phyloP scores from a whole-genome alignment of 352 stramenopile species.

The Phytophthora lateralis region DNA sequence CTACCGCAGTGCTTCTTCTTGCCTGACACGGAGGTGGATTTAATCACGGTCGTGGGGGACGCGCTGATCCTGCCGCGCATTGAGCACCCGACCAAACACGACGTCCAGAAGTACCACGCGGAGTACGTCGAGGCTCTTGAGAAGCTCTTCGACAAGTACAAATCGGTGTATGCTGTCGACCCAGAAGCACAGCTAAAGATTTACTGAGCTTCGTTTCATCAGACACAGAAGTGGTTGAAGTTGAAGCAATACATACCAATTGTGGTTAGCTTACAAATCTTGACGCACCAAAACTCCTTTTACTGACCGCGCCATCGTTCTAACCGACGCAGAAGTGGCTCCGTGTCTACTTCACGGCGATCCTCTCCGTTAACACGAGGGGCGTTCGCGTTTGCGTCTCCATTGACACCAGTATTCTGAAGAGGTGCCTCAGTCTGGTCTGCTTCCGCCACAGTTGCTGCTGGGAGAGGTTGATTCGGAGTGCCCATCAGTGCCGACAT shows the following conservation, averaged over 20 bases:
- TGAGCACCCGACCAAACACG: conserved; percentile 83
- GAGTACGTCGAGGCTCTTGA: conserved; percentile 86
- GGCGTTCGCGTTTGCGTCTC: background rate
- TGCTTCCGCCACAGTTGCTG: background rate
- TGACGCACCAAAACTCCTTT: background rate
- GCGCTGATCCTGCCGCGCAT: conserved; percentile 88
- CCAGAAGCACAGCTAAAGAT: conserved; percentile 55
- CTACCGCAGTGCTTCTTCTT: conserved; percentile 81
- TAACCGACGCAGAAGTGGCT: conserved; percentile 28
- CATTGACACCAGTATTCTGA: conserved; percentile 10
- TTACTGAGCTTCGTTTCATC: conserved; percentile 26
- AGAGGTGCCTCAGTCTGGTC: conserved; percentile 4
- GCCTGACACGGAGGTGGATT: conserved; percentile 66
- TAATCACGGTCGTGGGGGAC: conserved; percentile 91
- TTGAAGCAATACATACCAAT: conserved; percentile 4
- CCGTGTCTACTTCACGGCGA: conserved; percentile 5
- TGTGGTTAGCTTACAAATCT: background rate
- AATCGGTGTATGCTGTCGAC: conserved; percentile 76
- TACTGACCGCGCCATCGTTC: conserved; percentile 18
- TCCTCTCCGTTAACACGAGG: conserved; percentile 2
- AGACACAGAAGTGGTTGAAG: background rate
- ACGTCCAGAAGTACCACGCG: conserved; percentile 90
- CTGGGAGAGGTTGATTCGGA: background rate
- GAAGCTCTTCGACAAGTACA: conserved; percentile 89
- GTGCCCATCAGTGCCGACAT: conserved; percentile 34